Conservation (phyloP, 2,329 filamentous ascomycete genomes). For the Microdochium nivale region DNA sequence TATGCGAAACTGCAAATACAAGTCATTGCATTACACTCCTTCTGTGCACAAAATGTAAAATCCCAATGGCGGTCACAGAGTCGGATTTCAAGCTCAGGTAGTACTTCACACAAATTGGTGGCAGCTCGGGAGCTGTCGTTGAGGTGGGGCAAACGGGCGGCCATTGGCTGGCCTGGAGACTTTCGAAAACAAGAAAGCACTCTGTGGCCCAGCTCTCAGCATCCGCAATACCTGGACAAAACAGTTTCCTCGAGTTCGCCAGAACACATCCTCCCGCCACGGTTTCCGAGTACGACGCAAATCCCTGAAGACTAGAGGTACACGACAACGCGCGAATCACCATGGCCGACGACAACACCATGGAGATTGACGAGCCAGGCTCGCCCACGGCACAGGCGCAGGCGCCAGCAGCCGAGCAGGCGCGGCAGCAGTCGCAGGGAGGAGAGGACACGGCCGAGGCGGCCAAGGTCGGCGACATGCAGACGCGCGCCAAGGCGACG, state of each 20-base stretch:
- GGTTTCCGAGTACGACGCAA: too few species aligned
- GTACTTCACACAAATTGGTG: too few species aligned
- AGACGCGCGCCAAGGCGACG: slow-evolving; percentile 64
- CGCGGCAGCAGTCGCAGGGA: slow-evolving; percentile 2
- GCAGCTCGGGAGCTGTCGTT: not conserved
- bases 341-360: slow-evolving; percentile 45
- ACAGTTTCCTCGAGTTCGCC: too few species aligned
- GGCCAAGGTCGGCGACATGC: slow-evolving; percentile 55
- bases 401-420: too few species aligned
- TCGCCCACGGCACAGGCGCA: slow-evolving; percentile 21
- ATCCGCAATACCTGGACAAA: too few species aligned
- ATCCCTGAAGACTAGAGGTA: not conserved
- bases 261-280: not conserved
- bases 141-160: not conserved
- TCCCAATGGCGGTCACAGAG: too few species aligned
- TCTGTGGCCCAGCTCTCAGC: not conserved
- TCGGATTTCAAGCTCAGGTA: too few species aligned
- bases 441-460: slow-evolving; percentile 20
- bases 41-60: too few species aligned
- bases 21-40: too few species aligned
- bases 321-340: slow-evolving; percentile 1
- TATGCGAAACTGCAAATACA: too few species aligned
- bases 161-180: not conserved
- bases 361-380: slow-evolving; percentile 48
- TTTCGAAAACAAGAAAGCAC: too few species aligned